These are phyloP conservation scores for Aspergillus indologenus DNA, from an alignment of 495 filamentous ascomycete species.

Conservation along the genomic window DNA sequence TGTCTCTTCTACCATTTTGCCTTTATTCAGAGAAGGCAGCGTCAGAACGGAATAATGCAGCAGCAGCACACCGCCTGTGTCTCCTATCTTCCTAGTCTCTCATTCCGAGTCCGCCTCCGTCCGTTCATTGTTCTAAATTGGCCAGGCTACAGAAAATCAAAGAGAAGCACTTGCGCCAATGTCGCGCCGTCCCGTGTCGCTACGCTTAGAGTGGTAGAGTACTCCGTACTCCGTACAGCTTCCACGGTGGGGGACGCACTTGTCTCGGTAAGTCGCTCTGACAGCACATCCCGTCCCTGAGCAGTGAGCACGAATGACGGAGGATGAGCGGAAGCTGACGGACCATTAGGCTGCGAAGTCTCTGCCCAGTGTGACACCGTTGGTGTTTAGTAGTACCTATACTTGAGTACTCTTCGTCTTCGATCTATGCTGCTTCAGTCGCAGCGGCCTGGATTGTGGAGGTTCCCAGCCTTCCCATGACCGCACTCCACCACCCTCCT, in stretches of 20 bases:
- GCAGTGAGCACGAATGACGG: constrained; percentile 4
- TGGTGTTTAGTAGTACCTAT: too few species aligned
- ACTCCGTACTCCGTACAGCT: too few species aligned
- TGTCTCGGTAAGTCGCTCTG: neutral
- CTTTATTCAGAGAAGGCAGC: too few species aligned
- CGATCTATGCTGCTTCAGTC: neutral
- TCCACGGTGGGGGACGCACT: constrained; percentile 4
- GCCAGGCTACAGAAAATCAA: neutral
- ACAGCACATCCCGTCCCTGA: constrained; percentile 5
- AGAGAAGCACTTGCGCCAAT: constrained; percentile 2
- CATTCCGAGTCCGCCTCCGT: neutral
- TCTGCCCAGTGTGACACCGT: neutral
- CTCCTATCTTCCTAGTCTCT: neutral
- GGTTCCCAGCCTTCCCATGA: neutral
- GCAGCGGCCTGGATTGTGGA: neutral
- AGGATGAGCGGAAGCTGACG: constrained; percentile 3
- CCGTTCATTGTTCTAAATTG: neutral
- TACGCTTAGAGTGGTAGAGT: neutral
- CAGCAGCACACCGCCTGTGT: neutral
- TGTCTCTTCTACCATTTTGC: too few species aligned
- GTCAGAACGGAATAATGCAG: too few species aligned
- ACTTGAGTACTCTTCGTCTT: neutral
- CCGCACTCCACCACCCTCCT: neutral
- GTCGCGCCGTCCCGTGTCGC: constrained; percentile 19
- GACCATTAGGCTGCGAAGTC: neutral